Evolutionary conservation across 169 alveolate species (phyloP), one percentile per base, ranked within the genome.

Genomic region (Eimeria zaria): DNA sequence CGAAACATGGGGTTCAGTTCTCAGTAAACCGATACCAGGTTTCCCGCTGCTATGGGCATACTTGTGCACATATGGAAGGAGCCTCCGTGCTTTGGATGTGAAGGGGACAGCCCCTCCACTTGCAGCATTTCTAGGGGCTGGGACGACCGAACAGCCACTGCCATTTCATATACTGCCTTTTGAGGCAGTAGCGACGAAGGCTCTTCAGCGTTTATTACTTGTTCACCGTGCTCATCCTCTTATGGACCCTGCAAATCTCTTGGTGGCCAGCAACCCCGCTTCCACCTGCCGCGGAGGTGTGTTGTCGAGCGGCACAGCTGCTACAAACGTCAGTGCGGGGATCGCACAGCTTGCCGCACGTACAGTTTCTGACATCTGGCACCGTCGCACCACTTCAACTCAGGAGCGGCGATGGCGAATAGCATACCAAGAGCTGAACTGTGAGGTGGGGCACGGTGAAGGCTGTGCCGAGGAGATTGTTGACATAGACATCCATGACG

Each of bases 161-260:
- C 93, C 93, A 39, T 87, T 62, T 41, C 60, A 53, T 64, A 62
- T 58, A n/a, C 67, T 48, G 46, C 81, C 83, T 41, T 27, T 39
- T 62, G 93, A 87, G 81, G 93, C 93, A 14, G 80, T 41, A 48
- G 93, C 93, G 46, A 87, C 93, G n/a, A 62, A 87, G 93, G 93
- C 93, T 5, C 93, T 87, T 22, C 93, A 62, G 62, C 93, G 78
- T 39, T 46, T 87, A 30, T 36, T 87, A 53, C 81, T 60, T 55
- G 83, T 87, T 14, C 93, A 87, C 64, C 93, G 93, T 36, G 53
- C 81, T 30, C 93, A 87, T 44, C 93, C 93, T 46, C 93, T 87
- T n/a, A 87, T 87, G 93, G 81, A 58, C 44, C 93, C 93, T 55
- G 78, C 81, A 48, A 62, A 44, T 58, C 62, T 36, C 53, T 36